Base-by-base conservation (phyloP, 371 early-diverging fungal genomes). In the Mucor indicus region DNA sequence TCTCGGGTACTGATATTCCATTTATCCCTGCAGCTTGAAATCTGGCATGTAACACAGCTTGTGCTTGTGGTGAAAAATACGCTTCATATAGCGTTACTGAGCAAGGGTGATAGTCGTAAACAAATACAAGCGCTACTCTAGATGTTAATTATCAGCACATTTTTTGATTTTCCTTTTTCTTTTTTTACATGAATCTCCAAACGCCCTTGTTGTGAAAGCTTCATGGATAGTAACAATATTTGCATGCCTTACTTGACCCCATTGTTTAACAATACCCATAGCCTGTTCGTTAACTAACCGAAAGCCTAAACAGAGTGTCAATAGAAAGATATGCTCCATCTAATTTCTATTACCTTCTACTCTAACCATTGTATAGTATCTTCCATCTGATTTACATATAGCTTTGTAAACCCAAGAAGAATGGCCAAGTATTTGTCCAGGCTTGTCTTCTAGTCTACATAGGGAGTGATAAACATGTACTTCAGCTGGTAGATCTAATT, bases 101-200 rank as follows among this genome's bases (percentile, higher is more conserved):
- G 31, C 87, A 80, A 5, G 98, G 96, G 71, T 90, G 88, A 66
- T 89, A 95, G 55, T 95, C 95, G 61, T 92, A 93, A 4, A 90
- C 89, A 60, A 93, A 83, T 2, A 91, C 79, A 9, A 91, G 75
- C 1, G 92, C 88, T 87, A 53, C 10, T 4, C 16, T 12, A 12
- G 1, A 31, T 31, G 19, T 10, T 13, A 19, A 40, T 24, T 24
- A 22, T 4, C 40, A 40, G 15, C 2, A 4, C 12, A 25, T 9
- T 40, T 8, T 24, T 40, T n/a, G 5, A 24, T 40, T 16, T 19
- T 21, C 11, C 13, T 35, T 24, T 24, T 8, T 2, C 19, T 7
- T 13, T 12, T 31, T 75, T 58, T 66, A 85, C 88, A 94, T 55
- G 84, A 80, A 64, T 95, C 96, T 9, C 92, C 92, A 80, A 95